These are phyloP conservation scores for Cercospora janseana DNA, from an alignment of 2,329 filamentous ascomycete species.

Conservation along the genomic window DNA sequence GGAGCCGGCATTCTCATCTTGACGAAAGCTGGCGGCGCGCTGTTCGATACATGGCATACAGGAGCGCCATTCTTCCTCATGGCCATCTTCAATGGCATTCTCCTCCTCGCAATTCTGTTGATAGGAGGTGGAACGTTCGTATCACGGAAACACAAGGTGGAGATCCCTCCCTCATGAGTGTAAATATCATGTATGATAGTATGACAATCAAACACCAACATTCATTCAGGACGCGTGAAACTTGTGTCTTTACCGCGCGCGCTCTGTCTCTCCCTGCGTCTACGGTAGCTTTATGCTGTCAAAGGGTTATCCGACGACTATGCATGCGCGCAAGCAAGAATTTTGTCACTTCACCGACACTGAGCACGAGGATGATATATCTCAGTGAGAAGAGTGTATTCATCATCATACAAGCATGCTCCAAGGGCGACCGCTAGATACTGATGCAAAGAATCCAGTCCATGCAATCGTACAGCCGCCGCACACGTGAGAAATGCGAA, in stretches of 20 bases:
- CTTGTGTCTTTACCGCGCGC: too few relatives aligned
- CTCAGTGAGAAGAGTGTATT: too few relatives aligned
- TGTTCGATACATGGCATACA: constrained; percentile 74
- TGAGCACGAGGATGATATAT: too few relatives aligned
- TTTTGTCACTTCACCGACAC: too few relatives aligned
- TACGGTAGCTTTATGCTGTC: too few relatives aligned
- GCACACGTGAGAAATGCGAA: not conserved
- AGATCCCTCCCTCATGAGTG: not conserved
- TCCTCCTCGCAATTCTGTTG: constrained; percentile 53
- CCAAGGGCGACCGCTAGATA: not conserved
- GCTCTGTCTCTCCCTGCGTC: too few relatives aligned
- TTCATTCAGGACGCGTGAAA: too few relatives aligned
- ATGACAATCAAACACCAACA: too few relatives aligned
- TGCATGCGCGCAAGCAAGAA: too few relatives aligned
- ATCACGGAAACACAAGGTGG: constrained; percentile 1
- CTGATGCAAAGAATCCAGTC: constrained; percentile 4
- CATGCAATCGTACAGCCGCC: constrained; percentile 3
- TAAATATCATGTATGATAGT: not conserved
- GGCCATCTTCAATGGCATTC: constrained; percentile 76
- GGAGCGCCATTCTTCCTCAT: constrained; percentile 93
- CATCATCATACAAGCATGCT: constrained; percentile 5
- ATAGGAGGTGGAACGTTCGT: constrained; percentile 26
- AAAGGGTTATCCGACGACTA: too few relatives aligned
- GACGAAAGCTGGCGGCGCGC: constrained; percentile 81
- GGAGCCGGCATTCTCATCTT: constrained; percentile 86